phyloP scores from a whole-genome alignment of 1,284 basidiomycete genomes.

The Trichosporon asahii region DNA sequence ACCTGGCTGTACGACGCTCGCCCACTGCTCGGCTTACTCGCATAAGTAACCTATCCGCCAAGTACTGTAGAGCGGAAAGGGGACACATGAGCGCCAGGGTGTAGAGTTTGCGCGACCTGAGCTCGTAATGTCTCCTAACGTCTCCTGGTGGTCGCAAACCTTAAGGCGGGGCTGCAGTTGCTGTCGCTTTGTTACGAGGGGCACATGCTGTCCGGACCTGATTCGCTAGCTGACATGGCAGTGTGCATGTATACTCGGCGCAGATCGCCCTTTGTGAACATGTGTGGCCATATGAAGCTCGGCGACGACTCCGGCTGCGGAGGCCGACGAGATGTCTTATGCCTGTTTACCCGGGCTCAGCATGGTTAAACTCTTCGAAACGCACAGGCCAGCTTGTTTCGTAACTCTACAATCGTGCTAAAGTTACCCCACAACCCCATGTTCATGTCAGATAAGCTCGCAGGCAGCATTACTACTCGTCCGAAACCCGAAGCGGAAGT shows the following conservation, averaged over 20 bases:
- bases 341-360: background rate
- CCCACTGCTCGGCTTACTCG: background rate
- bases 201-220: background rate
- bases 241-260: background rate
- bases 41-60: background rate
- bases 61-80: background rate
- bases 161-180: background rate
- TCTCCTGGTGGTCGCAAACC: background rate
- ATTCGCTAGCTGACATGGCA: background rate
- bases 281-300: too few species aligned
- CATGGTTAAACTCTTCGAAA: background rate
- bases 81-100: background rate
- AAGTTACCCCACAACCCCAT: too few species aligned
- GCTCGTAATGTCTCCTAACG: background rate
- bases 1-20: background rate
- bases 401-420: background rate
- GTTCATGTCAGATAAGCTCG: too few species aligned
- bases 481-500: background rate
- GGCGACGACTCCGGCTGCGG: too few species aligned
- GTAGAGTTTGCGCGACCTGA: background rate
- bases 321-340: background rate
- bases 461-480: background rate
- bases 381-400: background rate
- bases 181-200: background rate
- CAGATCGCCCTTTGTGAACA: background rate